phyloP scores from a whole-genome alignment of 2,329 filamentous ascomycete genomes.

The Sporothrix pallida region DNA sequence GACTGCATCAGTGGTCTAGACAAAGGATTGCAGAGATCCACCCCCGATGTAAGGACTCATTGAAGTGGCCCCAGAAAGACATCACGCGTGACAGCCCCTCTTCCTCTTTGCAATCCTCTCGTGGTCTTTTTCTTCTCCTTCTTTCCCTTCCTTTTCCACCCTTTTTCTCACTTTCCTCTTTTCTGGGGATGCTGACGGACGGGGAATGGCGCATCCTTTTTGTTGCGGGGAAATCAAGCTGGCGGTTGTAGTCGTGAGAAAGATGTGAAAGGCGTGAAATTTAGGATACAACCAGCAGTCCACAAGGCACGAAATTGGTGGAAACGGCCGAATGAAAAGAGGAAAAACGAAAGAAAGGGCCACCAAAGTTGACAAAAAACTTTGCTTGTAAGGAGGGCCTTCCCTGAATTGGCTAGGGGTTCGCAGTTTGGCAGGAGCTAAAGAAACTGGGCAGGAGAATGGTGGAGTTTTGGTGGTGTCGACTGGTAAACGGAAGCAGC shows the following conservation, averaged over 20 bases:
- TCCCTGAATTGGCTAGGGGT: slow-evolving; percentile 9
- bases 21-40: not conserved
- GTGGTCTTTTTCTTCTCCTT: not conserved
- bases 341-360: not conserved
- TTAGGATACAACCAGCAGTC: not conserved
- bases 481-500: not conserved
- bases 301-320: not conserved
- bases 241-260: not conserved
- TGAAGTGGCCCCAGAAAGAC: not conserved
- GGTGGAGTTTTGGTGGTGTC: not conserved
- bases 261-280: not conserved
- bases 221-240: not conserved
- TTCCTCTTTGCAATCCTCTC: too few species aligned
- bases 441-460: not conserved
- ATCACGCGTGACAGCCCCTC: slow-evolving; percentile 8
- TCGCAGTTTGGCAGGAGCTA: not conserved
- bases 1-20: not conserved
- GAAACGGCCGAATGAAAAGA: not conserved
- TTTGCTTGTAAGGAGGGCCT: not conserved
- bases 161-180: not conserved
- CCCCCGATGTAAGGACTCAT: not conserved
- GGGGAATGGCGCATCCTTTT: slow-evolving; percentile 17
- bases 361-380: not conserved
- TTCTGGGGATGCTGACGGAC: slow-evolving; percentile 10
- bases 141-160: not conserved